Evolutionary conservation across 2,329 filamentous ascomycete genomes (phyloP).

Genomic region (Colletotrichum tamarilloi): DNA sequence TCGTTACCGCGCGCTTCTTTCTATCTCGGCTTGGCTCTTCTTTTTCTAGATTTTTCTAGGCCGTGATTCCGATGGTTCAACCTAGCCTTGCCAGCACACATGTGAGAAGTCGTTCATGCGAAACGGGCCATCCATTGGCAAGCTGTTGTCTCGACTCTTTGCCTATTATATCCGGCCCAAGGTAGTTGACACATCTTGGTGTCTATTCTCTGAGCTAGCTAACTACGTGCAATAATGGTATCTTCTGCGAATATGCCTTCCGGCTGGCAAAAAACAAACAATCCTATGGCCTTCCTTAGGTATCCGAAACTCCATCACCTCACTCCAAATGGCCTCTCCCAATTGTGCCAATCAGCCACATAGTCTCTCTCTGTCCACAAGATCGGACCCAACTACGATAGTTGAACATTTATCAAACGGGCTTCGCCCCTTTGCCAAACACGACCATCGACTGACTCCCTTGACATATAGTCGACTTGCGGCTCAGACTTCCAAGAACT

Average conservation of each 20-base stretch:
- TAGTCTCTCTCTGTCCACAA: not conserved
- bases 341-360: not conserved
- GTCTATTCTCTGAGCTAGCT: constrained; percentile 8
- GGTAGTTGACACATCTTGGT: not conserved
- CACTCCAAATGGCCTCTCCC: not conserved
- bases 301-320: constrained; percentile 9
- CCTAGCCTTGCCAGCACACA: not conserved
- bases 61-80: not conserved
- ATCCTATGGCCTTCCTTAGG: not conserved
- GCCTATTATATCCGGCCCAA: too few species aligned
- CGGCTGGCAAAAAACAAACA: not conserved
- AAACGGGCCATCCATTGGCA: not conserved
- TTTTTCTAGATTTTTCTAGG: too few species aligned
- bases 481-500: not conserved
- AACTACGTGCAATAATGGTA: constrained; percentile 20
- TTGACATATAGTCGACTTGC: not conserved
- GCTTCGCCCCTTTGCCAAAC: not conserved
- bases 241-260: constrained; percentile 1
- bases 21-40: not conserved
- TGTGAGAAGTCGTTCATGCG: not conserved
- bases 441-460: too few species aligned
- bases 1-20: not conserved
- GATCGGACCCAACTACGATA: not conserved
- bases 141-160: not conserved
- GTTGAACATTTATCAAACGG: not conserved